Evolutionary conservation across 2,329 filamentous ascomycete genomes (phyloP), one percentile per base, ranked within the genome.

Genomic region (Ciborinia camelliae): DNA sequence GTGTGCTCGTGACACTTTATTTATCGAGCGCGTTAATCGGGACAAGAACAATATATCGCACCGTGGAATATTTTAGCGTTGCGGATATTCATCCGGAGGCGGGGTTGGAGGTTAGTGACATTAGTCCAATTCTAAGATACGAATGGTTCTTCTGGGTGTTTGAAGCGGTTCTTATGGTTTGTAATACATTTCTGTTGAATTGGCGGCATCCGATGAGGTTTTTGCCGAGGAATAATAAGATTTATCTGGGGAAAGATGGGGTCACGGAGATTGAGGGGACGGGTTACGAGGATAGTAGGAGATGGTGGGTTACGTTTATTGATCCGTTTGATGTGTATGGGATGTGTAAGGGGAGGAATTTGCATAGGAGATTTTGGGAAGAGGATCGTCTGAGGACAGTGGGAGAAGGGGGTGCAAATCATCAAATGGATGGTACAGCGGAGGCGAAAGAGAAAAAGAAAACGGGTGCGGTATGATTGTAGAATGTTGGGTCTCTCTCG

Each of bases 131-230:
- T 28, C 66, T 86, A n/a, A 78, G 82, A 28, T 82, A 85, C 68
- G 84, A 87, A 73, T 84, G 80, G 79, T 86, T 80, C 73, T 86
- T 86, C 67, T 85, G 82, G 69, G 77, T 86, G 26, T 86, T 86
- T 65, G 84, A 87, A 74, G 81, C 78, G 1, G 68, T 71, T 0
- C 72, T 84, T 15, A 86, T 86, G 84, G 69, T 85, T 0, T 48
- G 70, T 52, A 86, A 86, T 68, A 76, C 77, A 12, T 73, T 77
- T 39, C 70, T 86, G 68, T 77, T 83, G 72, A 86, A 85, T 65
- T 47, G 77, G 3, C 75, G 80, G 5, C 81, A 86, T 67, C 83
- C 84, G 28, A 77, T 83, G 43, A 76, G 76, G 37, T 84, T 77
- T 69, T 73, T 86, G 23, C 84, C 84, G 0, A 70, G 75, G 65